These are phyloP conservation scores for Populus hybrid DNA, from an alignment of 441 rosid species.

Conservation along the genomic window DNA sequence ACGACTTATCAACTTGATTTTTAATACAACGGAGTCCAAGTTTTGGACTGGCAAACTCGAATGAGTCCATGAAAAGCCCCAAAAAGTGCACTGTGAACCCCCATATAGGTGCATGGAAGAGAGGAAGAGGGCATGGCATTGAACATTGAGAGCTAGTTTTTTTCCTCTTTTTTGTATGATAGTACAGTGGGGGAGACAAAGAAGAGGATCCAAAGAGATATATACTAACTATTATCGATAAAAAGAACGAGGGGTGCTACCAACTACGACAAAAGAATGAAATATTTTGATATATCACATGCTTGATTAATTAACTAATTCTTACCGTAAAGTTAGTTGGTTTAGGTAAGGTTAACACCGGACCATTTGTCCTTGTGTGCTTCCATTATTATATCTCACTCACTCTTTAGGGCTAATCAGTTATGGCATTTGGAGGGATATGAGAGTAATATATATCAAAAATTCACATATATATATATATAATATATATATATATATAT, in stretches of 20 bases:
- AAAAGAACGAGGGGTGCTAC: conserved; percentile 13
- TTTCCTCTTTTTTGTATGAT: not conserved
- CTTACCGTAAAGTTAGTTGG: conserved; percentile 32
- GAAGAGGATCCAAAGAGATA: conserved; percentile 26
- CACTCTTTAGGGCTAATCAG: not conserved
- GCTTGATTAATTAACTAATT: not conserved
- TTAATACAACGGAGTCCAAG: not conserved
- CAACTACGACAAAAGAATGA: conserved; percentile 27
- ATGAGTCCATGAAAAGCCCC: no score
- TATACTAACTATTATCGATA: conserved; percentile 1
- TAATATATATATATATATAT: not conserved
- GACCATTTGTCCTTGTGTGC: conserved; percentile 33
- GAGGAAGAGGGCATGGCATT: not conserved
- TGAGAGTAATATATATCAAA: no score
- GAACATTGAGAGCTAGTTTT: not conserved
- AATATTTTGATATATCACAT: conserved; percentile 1
- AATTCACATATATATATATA: not conserved
- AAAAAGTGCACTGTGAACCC: not conserved
- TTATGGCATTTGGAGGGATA: conserved; percentile 8
- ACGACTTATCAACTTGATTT: not conserved
- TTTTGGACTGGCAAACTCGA: not conserved
- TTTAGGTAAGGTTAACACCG: conserved; percentile 42
- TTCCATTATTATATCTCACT: conserved; percentile 13
- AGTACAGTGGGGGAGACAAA: conserved; percentile 1
- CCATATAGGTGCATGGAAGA: not conserved